Evolutionary conservation across 495 filamentous ascomycete species (phyloP).

Genomic region (Hypoxylon rickii): DNA sequence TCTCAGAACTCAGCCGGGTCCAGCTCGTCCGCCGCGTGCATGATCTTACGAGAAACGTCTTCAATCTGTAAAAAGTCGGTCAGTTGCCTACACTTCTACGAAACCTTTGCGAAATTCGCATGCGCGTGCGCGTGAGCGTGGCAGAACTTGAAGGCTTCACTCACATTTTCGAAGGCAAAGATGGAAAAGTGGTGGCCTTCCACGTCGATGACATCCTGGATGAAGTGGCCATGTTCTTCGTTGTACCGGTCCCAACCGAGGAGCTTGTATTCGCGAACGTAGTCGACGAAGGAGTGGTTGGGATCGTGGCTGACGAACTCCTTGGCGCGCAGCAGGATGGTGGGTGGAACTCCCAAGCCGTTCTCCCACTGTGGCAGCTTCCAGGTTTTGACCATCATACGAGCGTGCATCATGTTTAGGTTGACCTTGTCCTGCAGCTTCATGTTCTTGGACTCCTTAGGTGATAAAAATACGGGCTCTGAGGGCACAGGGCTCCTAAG

Average conservation of each 20-base stretch:
- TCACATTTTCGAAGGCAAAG: slow-evolving; percentile 39
- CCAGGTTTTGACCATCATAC: slow-evolving; percentile 44
- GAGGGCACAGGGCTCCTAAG: slow-evolving; percentile 4
- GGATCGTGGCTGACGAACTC: slow-evolving; percentile 37
- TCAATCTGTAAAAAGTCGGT: slow-evolving; percentile 20
- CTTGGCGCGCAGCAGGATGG: slow-evolving; percentile 44
- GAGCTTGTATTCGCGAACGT: slow-evolving; percentile 31
- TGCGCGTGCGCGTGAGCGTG: neutral
- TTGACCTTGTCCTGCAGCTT: slow-evolving; percentile 42
- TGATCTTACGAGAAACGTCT: slow-evolving; percentile 37
- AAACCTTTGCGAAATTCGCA: neutral
- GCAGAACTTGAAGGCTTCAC: neutral
- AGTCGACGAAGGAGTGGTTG: slow-evolving; percentile 40
- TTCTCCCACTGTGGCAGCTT: slow-evolving; percentile 40
- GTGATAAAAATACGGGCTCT: slow-evolving; percentile 27
- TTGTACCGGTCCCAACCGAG: slow-evolving; percentile 49
- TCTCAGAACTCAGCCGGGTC: slow-evolving; percentile 30
- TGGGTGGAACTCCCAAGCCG: slow-evolving; percentile 31
- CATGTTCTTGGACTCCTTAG: slow-evolving; percentile 40
- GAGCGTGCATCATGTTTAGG: slow-evolving; percentile 44
- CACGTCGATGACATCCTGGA: slow-evolving; percentile 43
- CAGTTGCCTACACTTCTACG: neutral
- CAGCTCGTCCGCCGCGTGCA: slow-evolving; percentile 39
- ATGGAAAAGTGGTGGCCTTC: slow-evolving; percentile 52
- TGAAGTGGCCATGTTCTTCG: slow-evolving; percentile 32